phyloP scores from a whole-genome alignment of 345 rosid species.

The Salix purpurea region DNA sequence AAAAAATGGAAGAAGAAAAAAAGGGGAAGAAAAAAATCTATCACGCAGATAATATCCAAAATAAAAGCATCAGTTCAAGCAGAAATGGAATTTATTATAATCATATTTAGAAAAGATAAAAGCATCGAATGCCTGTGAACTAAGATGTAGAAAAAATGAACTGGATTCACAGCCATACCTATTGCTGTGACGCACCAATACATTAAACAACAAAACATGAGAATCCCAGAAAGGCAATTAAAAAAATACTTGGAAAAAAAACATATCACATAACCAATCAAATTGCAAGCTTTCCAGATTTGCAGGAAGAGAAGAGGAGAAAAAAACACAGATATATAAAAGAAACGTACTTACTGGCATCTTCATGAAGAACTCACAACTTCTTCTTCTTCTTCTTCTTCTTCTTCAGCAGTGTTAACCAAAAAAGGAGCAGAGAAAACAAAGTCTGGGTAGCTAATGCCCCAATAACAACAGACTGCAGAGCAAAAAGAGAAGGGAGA shows the following conservation, averaged over 20 bases:
- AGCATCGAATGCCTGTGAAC: not conserved
- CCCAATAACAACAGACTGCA: conserved; percentile 6
- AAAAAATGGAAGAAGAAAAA: not conserved
- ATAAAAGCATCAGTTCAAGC: not conserved
- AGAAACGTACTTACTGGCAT: conserved; percentile 98
- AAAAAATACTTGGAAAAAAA: not conserved
- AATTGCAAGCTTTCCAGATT: conserved; percentile 19
- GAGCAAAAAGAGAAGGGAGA: conserved; percentile 5
- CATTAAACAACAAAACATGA: not conserved
- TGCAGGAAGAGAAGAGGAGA: conserved; percentile 1
- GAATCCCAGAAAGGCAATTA: not conserved
- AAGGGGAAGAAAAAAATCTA: not conserved
- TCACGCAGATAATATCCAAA: not conserved
- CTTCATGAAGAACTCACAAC: conserved; percentile 54
- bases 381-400: not conserved
- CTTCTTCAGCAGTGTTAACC: not conserved
- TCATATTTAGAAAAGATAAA: not conserved
- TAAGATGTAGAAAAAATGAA: not conserved
- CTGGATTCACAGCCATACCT: conserved; percentile 8
- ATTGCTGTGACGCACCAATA: not conserved
- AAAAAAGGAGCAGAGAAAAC: conserved; percentile 3
- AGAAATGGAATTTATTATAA: not conserved
- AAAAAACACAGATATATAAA: conserved; percentile 18
- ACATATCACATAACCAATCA: conserved; percentile 15
- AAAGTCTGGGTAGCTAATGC: not conserved